Evolutionary conservation across 148 eudicot species (phyloP), one percentile per base, ranked within the genome.

Genomic region (Beta vulgaris): DNA sequence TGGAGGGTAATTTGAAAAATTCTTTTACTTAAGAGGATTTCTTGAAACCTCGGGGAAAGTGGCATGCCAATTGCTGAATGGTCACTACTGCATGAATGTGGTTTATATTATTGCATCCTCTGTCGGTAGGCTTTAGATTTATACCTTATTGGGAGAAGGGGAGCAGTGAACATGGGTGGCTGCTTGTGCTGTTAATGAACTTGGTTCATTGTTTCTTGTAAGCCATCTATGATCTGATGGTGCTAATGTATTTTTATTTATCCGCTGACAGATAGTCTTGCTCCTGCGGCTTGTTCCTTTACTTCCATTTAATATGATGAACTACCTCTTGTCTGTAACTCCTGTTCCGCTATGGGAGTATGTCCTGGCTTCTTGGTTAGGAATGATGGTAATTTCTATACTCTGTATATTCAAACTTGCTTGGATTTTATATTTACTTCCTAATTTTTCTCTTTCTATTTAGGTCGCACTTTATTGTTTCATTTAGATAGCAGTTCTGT

Each of bases 261-360:
- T 77, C 32, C 48, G 54, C 60, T 76, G 75, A 72, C 93, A 94
- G 97, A 94, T 94, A 79, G 98, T 92, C 37, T 86, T 94, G 79
- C 84, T 94, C 82, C 97, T 94, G 12, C 91, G 98, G 78, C 91
- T 94, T 46, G 97, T 89, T 80, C 98, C 98, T 65, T 53, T 94
- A 58, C 91, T 94, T 71, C 97, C 98, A 44, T 94, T 91, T 75
- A 94, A 89, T 81, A 89, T 94, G 88, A 35, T 94, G 88, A 94
- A 94, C 79, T 94, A 94, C 83, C 96, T 94, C 23, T 81, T 94
- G 70, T 94, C 97, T 10, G 98, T 94, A 68, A 94, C 97, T 76
- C 93, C 98, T 44, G 90, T 91, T 72, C 86, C 97, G n/a, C 46
- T 90, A 42, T 84, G 89, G 82, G 87, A 90, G 74, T 94, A 94